These are phyloP conservation scores for Agrocybe pediades DNA, from an alignment of 768 basidiomycete species.

Conservation along the genomic window DNA sequence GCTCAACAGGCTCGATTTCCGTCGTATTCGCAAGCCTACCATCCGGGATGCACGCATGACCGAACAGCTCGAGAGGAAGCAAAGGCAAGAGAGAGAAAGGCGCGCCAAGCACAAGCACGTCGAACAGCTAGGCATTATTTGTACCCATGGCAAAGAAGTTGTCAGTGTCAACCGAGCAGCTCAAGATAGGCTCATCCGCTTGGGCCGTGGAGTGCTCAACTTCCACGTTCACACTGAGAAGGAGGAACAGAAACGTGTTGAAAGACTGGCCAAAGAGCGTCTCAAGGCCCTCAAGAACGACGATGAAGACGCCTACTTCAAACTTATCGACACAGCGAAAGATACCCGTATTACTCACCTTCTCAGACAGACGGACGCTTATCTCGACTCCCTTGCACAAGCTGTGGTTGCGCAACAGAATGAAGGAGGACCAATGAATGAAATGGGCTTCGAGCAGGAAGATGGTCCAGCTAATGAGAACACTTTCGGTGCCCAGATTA, in stretches of 20 bases:
- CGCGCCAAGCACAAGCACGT: conserved; percentile 96
- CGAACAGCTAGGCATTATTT: conserved; percentile 89
- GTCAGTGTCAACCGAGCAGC: conserved; percentile 65
- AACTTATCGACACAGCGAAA: conserved; percentile 97
- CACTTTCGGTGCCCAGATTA: conserved; percentile 85
- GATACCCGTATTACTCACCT: conserved; percentile 98
- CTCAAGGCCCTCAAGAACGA: conserved; percentile 95
- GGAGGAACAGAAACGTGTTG: conserved; percentile 97
- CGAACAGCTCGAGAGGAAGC: conserved; percentile 88
- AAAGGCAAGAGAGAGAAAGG: conserved; percentile 89
- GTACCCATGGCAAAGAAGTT: conserved; percentile 78
- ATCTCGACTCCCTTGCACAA: conserved; percentile 92
- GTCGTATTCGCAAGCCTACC: conserved; percentile 80
- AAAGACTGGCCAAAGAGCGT: conserved; percentile 96
- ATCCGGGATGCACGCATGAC: conserved; percentile 88
- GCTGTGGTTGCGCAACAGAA: conserved; percentile 93
- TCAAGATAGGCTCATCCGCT: conserved; percentile 64
- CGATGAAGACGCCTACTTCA: conserved; percentile 99
- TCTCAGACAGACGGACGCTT: conserved; percentile 89
- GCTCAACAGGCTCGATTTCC: conserved; percentile 90
- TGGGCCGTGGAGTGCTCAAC: conserved; percentile 77
- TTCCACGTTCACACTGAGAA: conserved; percentile 93
- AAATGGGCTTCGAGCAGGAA: conserved; percentile 56
- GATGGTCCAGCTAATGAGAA: conserved; percentile 82
- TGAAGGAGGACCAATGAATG: conserved; percentile 51